These are phyloP conservation scores for Thermoascus crustaceus DNA, from an alignment of 2,329 filamentous ascomycete genomes.

Conservation along the genomic window DNA sequence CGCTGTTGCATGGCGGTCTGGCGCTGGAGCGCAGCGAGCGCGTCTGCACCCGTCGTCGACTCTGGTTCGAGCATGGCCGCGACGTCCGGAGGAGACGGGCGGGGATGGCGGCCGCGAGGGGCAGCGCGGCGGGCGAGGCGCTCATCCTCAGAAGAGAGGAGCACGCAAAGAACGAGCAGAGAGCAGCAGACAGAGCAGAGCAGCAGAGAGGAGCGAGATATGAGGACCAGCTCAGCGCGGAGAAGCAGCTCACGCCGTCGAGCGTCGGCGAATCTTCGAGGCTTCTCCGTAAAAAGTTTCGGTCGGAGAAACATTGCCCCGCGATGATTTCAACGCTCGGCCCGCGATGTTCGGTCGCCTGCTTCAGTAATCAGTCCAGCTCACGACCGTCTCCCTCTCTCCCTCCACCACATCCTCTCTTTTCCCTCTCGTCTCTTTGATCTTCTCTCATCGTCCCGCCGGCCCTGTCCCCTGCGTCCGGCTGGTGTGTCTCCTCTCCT, in stretches of 20 bases:
- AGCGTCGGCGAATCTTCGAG: constrained; percentile 20
- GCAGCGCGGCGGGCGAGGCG: constrained; percentile 31
- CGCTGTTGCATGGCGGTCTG: constrained; percentile 9
- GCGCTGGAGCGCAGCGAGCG: constrained; percentile 27
- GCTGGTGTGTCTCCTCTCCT: constrained; percentile 9
- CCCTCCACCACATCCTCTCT: background rate
- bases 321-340: constrained; percentile 15
- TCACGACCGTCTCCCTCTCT: constrained; percentile 12
- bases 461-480: background rate
- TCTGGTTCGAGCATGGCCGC: constrained; percentile 31
- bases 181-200: constrained; percentile 8
- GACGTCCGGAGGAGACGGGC: constrained; percentile 35
- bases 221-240: background rate
- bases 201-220: background rate
- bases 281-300: constrained; percentile 27
- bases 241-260: no score
- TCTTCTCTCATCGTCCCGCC: background rate
- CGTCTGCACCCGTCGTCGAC: constrained; percentile 25
- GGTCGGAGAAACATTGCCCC: constrained; percentile 21
- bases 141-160: constrained; percentile 27
- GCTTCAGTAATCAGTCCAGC: constrained; percentile 22
- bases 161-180: no score
- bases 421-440: background rate
- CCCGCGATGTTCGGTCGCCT: constrained; percentile 10
- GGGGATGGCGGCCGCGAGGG: constrained; percentile 35